Base-by-base conservation (phyloP, 2,329 filamentous ascomycete genomes). In the Cucurbitaria berberidis region DNA sequence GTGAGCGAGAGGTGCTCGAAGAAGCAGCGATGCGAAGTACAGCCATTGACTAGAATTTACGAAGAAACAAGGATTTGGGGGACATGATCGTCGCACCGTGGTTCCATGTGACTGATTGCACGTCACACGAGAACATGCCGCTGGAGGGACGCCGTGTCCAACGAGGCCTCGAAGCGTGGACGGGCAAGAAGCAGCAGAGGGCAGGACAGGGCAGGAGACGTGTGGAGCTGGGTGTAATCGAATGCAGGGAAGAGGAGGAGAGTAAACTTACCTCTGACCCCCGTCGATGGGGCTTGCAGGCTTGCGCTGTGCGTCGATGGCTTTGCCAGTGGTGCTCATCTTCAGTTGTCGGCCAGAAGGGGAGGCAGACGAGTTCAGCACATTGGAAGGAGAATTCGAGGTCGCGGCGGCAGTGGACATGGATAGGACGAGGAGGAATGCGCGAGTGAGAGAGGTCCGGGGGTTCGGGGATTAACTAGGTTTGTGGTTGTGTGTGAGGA, bases 241-340 rank as follows among this genome's bases (percentile, higher is more conserved):
- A 34, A 22, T 16, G 26, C 26, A 39, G 34, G 36, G 35, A 38
- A 18, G n/a, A n/a, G n/a, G 29, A 40, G 21, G 39, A 19, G 38
- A 22, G 48, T 24, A 39, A 54, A 60, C 81, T 74, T 79, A 85
- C 83, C 81, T 82, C 70, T 82, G 79, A 63, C 73, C 77, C 58
- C 74, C 78, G 67, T 85, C 82, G 40, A 80, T 76, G 56, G 83
- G 82, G 69, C 81, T 84, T 52, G 76, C 80, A 61, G 81, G 82
- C 73, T 83, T 83, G 72, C 83, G 81, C 69, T 77, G 75, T 56
- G 74, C 76, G 70, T 84, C 82, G 55, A 80, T 74, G 54, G 74
- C 76, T 73, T 83, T 85, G 55, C 75, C 77, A 61, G 73, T 75
- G 55, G 78, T 72, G 68, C 69, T 80, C 66, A 80, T 77, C 69